Evolutionary conservation across 2,329 filamentous ascomycete genomes (phyloP).

Genomic region (Fusarium tanahbumbuense): DNA sequence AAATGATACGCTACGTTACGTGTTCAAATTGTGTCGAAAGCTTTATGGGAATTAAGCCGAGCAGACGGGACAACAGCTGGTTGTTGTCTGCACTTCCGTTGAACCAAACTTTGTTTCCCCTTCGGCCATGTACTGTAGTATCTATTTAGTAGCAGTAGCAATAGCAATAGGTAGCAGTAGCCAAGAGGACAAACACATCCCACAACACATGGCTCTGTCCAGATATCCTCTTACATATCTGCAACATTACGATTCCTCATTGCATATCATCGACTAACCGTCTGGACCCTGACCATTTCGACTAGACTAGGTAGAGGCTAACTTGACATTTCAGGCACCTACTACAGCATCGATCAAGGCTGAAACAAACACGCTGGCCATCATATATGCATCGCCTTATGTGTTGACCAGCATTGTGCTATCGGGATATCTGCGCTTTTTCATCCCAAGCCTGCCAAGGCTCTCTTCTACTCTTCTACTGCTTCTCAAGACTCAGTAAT

Average conservation of each 20-base stretch:
- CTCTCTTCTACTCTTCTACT: neutral
- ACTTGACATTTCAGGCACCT: constrained; percentile 17
- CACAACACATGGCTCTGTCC: neutral
- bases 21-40: neutral
- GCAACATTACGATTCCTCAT: neutral
- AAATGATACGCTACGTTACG: neutral
- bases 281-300: neutral
- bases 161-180: too few relatives aligned
- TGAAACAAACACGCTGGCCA: constrained; percentile 26
- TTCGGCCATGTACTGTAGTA: neutral
- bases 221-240: neutral
- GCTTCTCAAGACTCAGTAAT: neutral
- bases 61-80: neutral
- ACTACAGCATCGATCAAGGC: constrained; percentile 17
- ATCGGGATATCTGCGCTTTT: neutral
- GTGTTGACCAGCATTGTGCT: neutral
- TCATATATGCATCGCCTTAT: constrained; percentile 4
- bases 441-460: neutral
- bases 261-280: neutral
- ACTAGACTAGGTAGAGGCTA: constrained; percentile 3
- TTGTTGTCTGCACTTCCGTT: neutral
- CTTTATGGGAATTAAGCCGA: neutral
- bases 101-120: neutral
- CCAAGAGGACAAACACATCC: neutral
- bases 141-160: neutral